phyloP scores from a whole-genome alignment of 108 stramenopile genomes.

The Fragilariopsis cylindrus region DNA sequence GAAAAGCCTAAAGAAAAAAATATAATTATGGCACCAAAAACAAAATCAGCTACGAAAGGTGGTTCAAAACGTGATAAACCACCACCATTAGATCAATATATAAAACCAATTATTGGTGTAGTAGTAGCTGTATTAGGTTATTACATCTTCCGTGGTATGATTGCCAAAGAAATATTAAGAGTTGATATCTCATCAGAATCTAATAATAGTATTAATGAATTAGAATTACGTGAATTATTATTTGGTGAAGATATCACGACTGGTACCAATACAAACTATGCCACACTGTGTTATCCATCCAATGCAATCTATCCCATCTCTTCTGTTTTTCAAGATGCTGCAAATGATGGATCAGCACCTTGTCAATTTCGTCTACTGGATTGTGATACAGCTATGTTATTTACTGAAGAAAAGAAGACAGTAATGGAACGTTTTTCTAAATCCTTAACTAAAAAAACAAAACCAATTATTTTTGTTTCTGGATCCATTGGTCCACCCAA shows the following conservation, averaged over 20 bases:
- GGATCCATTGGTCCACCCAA: conserved; percentile 72
- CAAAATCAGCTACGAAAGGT: conserved; percentile 9
- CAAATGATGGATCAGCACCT: conserved; percentile 59
- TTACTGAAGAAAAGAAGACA: conserved; percentile 58
- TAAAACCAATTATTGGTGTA: conserved; percentile 74
- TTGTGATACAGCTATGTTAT: conserved; percentile 65
- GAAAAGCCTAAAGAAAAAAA: background rate
- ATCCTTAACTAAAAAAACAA: conserved; percentile 64
- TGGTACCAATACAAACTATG: conserved; percentile 56
- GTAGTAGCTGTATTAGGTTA: conserved; percentile 70
- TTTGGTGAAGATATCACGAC: conserved; percentile 55
- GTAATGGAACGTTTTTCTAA: conserved; percentile 69
- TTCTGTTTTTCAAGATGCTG: conserved; percentile 77
- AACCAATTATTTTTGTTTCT: conserved; percentile 80
- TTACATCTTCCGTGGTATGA: conserved; percentile 73
- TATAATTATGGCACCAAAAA: background rate
- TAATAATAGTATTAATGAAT: too few species aligned
- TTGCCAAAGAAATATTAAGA: conserved; percentile 61
- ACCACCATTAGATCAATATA: conserved; percentile 66
- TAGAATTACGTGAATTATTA: conserved; percentile 78
- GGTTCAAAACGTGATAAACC: conserved; percentile 32
- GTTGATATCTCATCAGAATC: conserved; percentile 56
- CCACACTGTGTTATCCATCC: conserved; percentile 68
- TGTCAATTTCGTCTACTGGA: conserved; percentile 77
- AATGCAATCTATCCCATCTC: conserved; percentile 53